Percentiles rank a stretch among this genome's conserved stretches.
Conservation (phyloP, 176 grass and related monocot genomes). For the Zoysia pacifica region DNA sequence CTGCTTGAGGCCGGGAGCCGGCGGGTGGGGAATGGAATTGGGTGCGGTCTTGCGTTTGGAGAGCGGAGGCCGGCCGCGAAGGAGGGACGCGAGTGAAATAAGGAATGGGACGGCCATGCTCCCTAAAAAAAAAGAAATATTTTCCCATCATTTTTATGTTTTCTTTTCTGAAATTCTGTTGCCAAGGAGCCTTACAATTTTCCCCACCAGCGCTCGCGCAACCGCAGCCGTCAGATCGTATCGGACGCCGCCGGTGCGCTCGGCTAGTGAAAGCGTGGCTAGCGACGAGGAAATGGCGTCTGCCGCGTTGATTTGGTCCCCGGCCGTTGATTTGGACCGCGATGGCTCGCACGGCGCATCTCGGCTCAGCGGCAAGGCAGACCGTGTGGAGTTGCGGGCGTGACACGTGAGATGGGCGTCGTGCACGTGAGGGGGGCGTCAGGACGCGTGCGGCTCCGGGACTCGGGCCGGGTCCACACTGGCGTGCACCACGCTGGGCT, state of each 20-base stretch:
- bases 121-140: too few relatives aligned
- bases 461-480: slow-evolving; percentile 15
- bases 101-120: not conserved
- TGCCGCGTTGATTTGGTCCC: too few relatives aligned
- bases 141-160: too few relatives aligned
- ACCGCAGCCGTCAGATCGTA: slow-evolving; percentile 18
- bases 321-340: slow-evolving; percentile 23
- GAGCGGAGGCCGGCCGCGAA: slow-evolving; percentile 1
- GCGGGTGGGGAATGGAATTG: slow-evolving; percentile 26
- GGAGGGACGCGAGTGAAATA: slow-evolving; percentile 38
- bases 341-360: slow-evolving; percentile 7
- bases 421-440: slow-evolving; percentile 47
- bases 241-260: slow-evolving; percentile 12
- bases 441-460: slow-evolving; percentile 18
- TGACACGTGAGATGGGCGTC: not conserved
- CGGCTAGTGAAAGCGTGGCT: slow-evolving; percentile 3
- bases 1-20: not conserved
- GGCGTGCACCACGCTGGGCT: slow-evolving; percentile 30
- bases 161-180: too few relatives aligned
- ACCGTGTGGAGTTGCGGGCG: not conserved
- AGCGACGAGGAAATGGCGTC: not conserved
- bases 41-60: slow-evolving; percentile 44
- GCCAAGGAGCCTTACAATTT: not conserved
- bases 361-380: not conserved
- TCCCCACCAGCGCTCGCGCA: not conserved